Conservation (phyloP, 768 basidiomycete genomes). For the Russula dissimulans region DNA sequence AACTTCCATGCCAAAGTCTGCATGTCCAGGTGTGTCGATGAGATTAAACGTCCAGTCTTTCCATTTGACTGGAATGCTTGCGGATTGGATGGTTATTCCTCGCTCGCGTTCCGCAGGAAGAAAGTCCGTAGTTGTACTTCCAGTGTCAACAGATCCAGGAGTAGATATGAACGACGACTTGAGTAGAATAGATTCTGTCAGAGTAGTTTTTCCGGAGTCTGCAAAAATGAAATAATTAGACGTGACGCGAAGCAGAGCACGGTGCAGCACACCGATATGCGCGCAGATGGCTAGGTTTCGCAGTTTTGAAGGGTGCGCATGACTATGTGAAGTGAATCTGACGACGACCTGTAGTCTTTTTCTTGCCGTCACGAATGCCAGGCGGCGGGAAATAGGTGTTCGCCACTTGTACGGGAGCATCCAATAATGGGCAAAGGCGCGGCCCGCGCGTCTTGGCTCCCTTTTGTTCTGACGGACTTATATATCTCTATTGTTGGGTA, state of each 20-base stretch:
- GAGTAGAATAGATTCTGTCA: constrained; percentile 80
- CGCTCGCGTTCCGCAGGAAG: constrained; percentile 83
- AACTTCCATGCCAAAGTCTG: constrained; percentile 95
- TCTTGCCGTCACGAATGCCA: background rate
- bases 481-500: background rate
- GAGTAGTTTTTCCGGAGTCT: constrained; percentile 88
- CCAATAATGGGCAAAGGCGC: background rate
- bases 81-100: constrained; percentile 88
- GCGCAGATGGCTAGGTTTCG: constrained; percentile 86
- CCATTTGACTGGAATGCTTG: constrained; percentile 84
- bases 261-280: constrained; percentile 56
- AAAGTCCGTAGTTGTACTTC: constrained; percentile 87
- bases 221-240: background rate
- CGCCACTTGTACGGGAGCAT: constrained; percentile 5
- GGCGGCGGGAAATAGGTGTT: background rate
- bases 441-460: background rate
- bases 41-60: constrained; percentile 79
- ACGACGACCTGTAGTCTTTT: background rate
- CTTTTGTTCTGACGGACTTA: background rate
- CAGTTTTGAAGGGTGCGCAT: constrained; percentile 32
- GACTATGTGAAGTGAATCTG: constrained; percentile 20
- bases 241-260: constrained; percentile 1
- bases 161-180: constrained; percentile 62
- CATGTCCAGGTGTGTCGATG: constrained; percentile 87
- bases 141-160: constrained; percentile 80